phyloP scores from a whole-genome alignment of 2,329 filamentous ascomycete species.

The Aspergillus thermomutatus region DNA sequence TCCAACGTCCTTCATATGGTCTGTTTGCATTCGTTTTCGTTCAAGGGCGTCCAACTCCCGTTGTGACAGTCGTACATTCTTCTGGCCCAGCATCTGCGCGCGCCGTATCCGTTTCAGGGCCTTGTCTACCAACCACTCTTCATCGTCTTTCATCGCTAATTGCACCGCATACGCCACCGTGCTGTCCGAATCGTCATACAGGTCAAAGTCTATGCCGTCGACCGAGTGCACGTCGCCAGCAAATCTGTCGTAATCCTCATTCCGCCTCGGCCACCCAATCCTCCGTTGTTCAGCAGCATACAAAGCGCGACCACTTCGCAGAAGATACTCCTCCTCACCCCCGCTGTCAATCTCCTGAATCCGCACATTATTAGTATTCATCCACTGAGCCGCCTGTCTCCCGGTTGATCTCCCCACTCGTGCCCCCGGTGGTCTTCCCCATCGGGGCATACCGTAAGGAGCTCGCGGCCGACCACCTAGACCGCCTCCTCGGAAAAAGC shows the following conservation, averaged over 20 bases:
- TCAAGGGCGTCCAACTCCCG: slow-evolving; percentile 80
- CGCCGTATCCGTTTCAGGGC: slow-evolving; percentile 77
- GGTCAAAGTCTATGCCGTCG: slow-evolving; percentile 49
- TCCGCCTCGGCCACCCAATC: slow-evolving; percentile 36
- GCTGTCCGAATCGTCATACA: slow-evolving; percentile 51
- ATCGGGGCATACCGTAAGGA: slow-evolving; percentile 85
- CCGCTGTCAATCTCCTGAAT: slow-evolving; percentile 40
- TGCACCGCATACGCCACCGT: slow-evolving; percentile 48
- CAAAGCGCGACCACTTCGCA: slow-evolving; percentile 18
- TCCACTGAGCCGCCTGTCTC: slow-evolving; percentile 52
- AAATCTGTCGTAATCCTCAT: slow-evolving; percentile 43
- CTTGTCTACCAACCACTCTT: slow-evolving; percentile 72
- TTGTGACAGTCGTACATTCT: slow-evolving; percentile 74
- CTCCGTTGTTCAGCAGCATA: slow-evolving; percentile 17
- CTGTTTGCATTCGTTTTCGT: slow-evolving; percentile 58
- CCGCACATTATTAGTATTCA: slow-evolving; percentile 43
- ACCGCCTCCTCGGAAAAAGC: slow-evolving; percentile 99
- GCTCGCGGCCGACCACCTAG: slow-evolving; percentile 99
- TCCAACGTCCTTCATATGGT: slow-evolving; percentile 22
- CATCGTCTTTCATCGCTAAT: slow-evolving; percentile 60
- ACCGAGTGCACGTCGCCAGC: slow-evolving; percentile 44
- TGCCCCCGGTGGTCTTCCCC: slow-evolving; percentile 99
- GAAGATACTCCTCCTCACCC: slow-evolving; percentile 37
- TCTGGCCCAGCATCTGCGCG: slow-evolving; percentile 71
- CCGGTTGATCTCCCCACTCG: slow-evolving; percentile 61